Base-by-base conservation (phyloP, 2,329 filamentous ascomycete species). In the Penicillium psychrosexuale region DNA sequence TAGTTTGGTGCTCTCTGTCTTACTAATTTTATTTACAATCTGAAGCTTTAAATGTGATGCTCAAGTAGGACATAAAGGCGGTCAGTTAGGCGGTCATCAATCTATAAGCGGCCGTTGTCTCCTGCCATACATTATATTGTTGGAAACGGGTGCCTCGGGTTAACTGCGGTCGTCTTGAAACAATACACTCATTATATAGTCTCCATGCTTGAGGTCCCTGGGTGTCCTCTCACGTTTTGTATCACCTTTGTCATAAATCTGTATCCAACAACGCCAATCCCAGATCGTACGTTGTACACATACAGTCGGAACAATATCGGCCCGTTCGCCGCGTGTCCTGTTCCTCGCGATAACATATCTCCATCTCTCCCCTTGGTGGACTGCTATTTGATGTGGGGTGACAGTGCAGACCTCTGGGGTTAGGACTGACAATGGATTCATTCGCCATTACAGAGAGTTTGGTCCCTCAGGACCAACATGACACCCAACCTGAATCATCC, bases 401-500 rank as follows among this genome's bases (percentile, higher is more conserved):
- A 61, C 39, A 57, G 57, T 51, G 55, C 48, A 53, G 61, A 57
- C 46, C 36, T 38, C 40, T 53, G 46, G 50, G 45, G 46, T 54
- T 56, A 62, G 53, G 53, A 36, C 49, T 47, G 53, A 61, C 60
- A 47, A 78, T 78, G 76, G 76, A 78, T 61, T 68, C 70, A 31
- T 73, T 78, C 51, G 73, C 72, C 34, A 69, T 75, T 36, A 72
- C 72, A 45, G 76, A 77, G 63, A 66, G 68, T 58, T 69, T 74
- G 52, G 64, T 71, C 44, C 66, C 70, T 53, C 67, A 67, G 36
- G 66, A 68, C 39, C 61, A 61, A 52, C 65, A 66, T 61, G 62
- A 67, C 58, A 60, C 55, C 48, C 63, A 59, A 36, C 52, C 63
- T 53, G 58, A 65, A 58, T 48, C 51, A 15, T 61, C 61, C 42